Evolutionary conservation across 139 green algal species (phyloP).

Genomic region (Coccomyxa sp.): DNA sequence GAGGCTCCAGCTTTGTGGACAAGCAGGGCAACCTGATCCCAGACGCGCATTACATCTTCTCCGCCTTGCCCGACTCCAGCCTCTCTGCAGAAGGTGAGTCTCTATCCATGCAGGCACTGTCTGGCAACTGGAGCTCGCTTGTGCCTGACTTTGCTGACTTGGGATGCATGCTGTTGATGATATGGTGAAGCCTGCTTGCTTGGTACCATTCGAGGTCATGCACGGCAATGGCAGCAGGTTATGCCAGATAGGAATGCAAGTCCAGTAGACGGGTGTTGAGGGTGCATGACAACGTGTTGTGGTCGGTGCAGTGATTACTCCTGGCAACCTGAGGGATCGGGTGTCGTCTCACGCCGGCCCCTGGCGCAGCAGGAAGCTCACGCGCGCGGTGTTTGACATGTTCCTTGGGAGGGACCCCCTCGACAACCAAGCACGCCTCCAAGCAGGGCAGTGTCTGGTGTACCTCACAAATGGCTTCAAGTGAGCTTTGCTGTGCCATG

Average conservation of each 20-base stretch:
- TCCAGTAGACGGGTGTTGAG: no score
- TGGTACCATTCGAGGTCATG: no score
- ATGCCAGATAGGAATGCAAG: no score
- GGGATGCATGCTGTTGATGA: no score
- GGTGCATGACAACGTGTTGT: no score
- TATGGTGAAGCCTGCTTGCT: no score
- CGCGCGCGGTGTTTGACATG: background rate
- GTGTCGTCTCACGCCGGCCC: background rate
- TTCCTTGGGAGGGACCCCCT: background rate
- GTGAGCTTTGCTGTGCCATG: background rate
- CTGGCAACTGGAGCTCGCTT: no score
- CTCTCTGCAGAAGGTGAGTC: background rate
- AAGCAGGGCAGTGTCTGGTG: background rate
- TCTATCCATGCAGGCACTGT: background rate
- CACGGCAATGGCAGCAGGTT: no score
- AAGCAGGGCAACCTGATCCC: background rate
- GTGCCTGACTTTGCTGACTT: no score
- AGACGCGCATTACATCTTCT: background rate
- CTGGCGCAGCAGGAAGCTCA: background rate
- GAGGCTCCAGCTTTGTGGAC: background rate
- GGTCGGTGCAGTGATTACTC: background rate
- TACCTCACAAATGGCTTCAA: background rate
- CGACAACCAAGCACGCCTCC: background rate
- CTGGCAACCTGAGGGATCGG: background rate
- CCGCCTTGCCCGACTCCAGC: background rate